Evolutionary conservation across 1,139 yeast species (phyloP), one percentile per base, ranked within the genome.

Genomic region (Yamadazyma diospyri): DNA sequence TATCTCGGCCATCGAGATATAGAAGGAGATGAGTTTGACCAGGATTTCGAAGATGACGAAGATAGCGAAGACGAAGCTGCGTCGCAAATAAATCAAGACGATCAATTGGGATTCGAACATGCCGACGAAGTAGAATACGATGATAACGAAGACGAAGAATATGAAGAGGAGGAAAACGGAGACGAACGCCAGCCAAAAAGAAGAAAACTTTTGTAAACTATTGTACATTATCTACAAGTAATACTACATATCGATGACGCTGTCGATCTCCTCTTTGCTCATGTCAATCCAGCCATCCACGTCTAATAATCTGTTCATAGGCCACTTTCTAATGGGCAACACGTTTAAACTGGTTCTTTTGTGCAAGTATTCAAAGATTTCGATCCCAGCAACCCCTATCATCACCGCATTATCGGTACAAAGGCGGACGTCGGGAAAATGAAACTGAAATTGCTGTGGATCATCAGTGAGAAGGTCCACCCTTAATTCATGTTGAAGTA

Each of bases 301-400:
- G 1, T 55, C 43, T 10, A 67, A 46, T 18, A 82, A 50, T 10
- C 73, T 66, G 33, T 67, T 55, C 42, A 83, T 52, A 1, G 94
- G 89, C 95, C 95, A 86, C 55, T 76, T 83, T 28, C 87, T 64
- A 2, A 76, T 61, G 1, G 94, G 89, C 8, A 69, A 50, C 5
- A 79, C 72, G 11, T 60, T 62, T 26, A 81, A 51, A 19, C 69
- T 73, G 0, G 86, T 73, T 13, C 67, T 64, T 18, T 70, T 37
- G 3, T 67, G 48, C 21, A 66, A 63, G 9, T 55, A 51, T 51
- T 88, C 95, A 51, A 65, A 82, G 11, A 88, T 63, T 51, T 89
- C 96, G 9, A 89, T 84, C 0, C 97, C 98, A 0, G 97, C 95
- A 77, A 94, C 85, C 0, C 97, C 98, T 35, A 92, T 92, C 99